Evolutionary conservation across 257 asterid species (phyloP).

Genomic region (Fraxinus quadrangulata): DNA sequence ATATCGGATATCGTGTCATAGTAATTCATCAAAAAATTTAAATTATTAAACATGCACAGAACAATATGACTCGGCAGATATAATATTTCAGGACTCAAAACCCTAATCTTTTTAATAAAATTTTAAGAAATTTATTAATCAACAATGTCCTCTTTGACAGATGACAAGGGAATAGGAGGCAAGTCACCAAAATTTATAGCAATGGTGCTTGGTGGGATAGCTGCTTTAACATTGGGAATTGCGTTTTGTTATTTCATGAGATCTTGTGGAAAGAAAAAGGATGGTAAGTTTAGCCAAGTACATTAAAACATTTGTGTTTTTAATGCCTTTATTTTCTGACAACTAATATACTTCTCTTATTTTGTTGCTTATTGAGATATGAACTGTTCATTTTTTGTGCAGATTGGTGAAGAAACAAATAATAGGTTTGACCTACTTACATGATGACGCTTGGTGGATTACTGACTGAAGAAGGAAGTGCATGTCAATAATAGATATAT

Average conservation of each 20-base stretch:
- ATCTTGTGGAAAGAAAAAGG: conserved; percentile 51
- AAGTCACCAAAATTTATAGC: conserved; percentile 45
- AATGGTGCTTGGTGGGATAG: conserved; percentile 56
- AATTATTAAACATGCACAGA: too few relatives aligned
- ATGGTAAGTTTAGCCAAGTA: conserved; percentile 41
- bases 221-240: conserved; percentile 33
- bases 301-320: not conserved
- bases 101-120: not conserved
- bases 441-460: not conserved
- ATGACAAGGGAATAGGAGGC: conserved; percentile 19
- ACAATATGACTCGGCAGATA: too few relatives aligned
- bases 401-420: conserved; percentile 32
- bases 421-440: not conserved
- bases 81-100: too few relatives aligned
- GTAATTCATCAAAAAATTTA: too few relatives aligned
- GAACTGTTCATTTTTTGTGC: conserved; percentile 5
- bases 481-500: not conserved
- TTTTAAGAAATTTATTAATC: not conserved
- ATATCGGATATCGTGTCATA: too few relatives aligned
- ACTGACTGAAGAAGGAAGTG: not conserved
- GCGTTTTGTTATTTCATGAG: conserved; percentile 40
- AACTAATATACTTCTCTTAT: not conserved
- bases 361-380: not conserved
- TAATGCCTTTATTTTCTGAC: not conserved
- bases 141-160: not conserved